Conservation (phyloP, 768 basidiomycete genomes). For the Mycena epipterygia region DNA sequence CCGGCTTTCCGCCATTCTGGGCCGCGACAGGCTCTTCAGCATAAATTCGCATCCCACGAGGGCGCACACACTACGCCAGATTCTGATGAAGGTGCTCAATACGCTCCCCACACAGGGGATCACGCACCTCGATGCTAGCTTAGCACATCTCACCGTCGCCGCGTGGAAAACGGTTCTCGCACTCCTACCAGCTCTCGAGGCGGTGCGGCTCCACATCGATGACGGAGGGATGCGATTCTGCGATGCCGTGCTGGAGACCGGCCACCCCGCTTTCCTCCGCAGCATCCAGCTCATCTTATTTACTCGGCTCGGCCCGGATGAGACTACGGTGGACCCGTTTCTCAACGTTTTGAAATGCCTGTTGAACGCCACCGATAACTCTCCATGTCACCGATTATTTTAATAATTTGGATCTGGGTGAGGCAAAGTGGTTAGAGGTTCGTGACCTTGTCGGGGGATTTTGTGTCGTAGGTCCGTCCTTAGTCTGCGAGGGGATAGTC, state of each 20-base stretch:
- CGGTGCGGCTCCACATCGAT: not conserved
- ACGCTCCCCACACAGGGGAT: not conserved
- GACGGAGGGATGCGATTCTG: not conserved
- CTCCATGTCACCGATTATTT: too few relatives aligned
- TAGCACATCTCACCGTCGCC: not conserved
- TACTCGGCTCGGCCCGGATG: too few relatives aligned
- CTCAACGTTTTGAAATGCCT: too few relatives aligned
- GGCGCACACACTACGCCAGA: not conserved
- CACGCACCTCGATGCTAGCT: not conserved
- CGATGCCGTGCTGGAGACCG: not conserved
- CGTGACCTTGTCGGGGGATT: too few relatives aligned
- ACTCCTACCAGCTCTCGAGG: not conserved
- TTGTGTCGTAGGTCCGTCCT: too few relatives aligned
- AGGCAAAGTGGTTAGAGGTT: too few relatives aligned
- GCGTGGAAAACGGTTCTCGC: not conserved
- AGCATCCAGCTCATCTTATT: not conserved
- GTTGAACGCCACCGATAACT: too few relatives aligned
- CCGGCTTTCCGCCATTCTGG: not conserved
- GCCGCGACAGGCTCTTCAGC: not conserved
- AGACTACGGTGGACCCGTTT: too few relatives aligned
- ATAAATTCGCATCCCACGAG: not conserved
- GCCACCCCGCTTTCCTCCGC: not conserved
- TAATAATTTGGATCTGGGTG: too few relatives aligned
- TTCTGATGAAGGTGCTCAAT: not conserved
- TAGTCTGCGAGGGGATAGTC: too few relatives aligned